These are phyloP conservation scores for Pseudocercospora fuligena DNA, from an alignment of 2,329 filamentous ascomycete genomes.

Conservation along the genomic window DNA sequence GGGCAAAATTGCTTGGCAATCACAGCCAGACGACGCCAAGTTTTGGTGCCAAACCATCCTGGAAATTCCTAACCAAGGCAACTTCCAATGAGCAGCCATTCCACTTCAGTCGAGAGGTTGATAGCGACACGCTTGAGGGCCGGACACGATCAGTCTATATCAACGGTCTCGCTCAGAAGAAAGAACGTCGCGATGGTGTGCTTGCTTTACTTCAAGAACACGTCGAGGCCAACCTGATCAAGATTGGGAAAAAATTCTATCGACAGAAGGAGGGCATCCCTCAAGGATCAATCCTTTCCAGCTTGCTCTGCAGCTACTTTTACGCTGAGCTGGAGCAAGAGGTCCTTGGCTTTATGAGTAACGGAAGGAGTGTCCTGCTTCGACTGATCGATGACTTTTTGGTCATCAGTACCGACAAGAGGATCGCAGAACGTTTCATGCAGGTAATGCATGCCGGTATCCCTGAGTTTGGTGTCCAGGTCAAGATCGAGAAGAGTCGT, in stretches of 20 bases:
- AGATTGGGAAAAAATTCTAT: conserved; percentile 86
- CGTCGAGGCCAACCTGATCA: conserved; percentile 82
- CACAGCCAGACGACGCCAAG: conserved; percentile 41
- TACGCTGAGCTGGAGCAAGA: conserved; percentile 83
- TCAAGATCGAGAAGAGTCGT: conserved; percentile 79
- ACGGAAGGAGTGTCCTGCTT: conserved; percentile 66
- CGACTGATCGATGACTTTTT: conserved; percentile 92
- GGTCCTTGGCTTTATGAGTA: conserved; percentile 68
- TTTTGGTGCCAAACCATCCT: conserved; percentile 42
- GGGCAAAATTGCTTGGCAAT: conserved; percentile 62
- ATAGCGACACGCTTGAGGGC: conserved; percentile 31
- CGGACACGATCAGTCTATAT: conserved; percentile 76
- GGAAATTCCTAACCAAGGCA: conserved; percentile 50
- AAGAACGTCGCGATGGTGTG: conserved; percentile 63
- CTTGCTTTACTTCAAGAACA: conserved; percentile 77
- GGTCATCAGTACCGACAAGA: conserved; percentile 73
- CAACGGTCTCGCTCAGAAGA: conserved; percentile 65
- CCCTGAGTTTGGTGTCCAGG: conserved; percentile 76
- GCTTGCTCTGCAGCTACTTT: conserved; percentile 90
- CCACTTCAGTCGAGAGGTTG: conserved; percentile 29
- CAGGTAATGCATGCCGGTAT: conserved; percentile 79
- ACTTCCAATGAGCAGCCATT: conserved; percentile 35
- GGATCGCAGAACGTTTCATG: conserved; percentile 74
- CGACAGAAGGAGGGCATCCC: conserved; percentile 88
- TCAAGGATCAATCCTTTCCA: conserved; percentile 88